phyloP scores from a whole-genome alignment of 192 early-diverging fungal species.

The Pilaira anomala region DNA sequence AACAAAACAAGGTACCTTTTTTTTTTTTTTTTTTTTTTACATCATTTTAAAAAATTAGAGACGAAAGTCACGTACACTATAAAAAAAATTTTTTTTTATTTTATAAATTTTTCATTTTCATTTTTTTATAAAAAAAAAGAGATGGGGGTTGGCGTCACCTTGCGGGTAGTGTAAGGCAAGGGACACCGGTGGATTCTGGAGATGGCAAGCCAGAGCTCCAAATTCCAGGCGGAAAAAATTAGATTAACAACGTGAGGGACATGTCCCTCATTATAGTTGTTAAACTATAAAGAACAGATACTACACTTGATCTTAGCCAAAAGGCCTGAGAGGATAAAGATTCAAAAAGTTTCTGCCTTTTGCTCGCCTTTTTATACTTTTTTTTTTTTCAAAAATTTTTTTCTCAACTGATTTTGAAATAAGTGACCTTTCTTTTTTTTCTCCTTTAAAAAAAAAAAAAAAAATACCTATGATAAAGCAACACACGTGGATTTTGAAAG shows the following conservation, averaged over 20 bases:
- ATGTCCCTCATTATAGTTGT: constrained; percentile 56
- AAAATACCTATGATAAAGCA: no score
- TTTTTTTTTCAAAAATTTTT: background rate
- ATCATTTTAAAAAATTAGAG: no score
- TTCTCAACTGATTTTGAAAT: background rate
- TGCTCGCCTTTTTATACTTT: constrained; percentile 32
- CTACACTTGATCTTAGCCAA: constrained; percentile 91
- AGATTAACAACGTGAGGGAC: constrained; percentile 51
- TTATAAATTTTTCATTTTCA: constrained; percentile 22
- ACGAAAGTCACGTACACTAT: no score
- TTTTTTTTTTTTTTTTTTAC: no score
- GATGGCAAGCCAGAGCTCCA: constrained; percentile 47
- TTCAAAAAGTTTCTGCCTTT: constrained; percentile 18
- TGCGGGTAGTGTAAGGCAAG: constrained; percentile 61
- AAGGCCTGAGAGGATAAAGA: constrained; percentile 71
- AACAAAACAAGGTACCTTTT: no score
- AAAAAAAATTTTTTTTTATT: no score
- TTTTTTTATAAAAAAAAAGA: constrained; percentile 13
- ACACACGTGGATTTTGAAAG: no score
- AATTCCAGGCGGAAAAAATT: constrained; percentile 53
- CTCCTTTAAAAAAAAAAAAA: background rate
- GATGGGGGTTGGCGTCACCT: constrained; percentile 53
- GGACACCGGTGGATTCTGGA: constrained; percentile 56
- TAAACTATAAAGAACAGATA: constrained; percentile 83
- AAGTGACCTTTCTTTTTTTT: background rate